Evolutionary conservation across 176 grass and related monocot species (phyloP).

Genomic region (Saccharum spontaneum): DNA sequence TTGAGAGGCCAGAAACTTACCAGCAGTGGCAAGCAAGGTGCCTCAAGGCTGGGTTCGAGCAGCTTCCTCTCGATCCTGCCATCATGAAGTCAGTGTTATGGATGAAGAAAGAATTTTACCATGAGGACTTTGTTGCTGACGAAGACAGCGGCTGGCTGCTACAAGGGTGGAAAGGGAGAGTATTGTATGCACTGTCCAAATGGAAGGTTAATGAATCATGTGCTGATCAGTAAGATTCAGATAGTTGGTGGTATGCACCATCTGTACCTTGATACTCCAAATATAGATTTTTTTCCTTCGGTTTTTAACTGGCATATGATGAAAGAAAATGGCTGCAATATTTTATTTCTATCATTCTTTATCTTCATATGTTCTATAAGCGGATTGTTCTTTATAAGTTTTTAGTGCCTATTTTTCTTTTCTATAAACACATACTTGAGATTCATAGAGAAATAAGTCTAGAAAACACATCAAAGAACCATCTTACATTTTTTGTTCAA

Average conservation of each 20-base stretch:
- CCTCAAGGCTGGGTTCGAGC: slow-evolving; percentile 27
- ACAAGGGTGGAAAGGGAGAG: slow-evolving; percentile 45
- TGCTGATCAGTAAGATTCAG: slow-evolving; percentile 5
- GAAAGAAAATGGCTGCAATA: neutral
- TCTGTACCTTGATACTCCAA: neutral
- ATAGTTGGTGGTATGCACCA: neutral
- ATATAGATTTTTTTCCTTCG: neutral
- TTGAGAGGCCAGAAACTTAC: slow-evolving; percentile 40
- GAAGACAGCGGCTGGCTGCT: slow-evolving; percentile 39
- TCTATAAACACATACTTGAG: neutral
- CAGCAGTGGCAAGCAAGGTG: slow-evolving; percentile 37
- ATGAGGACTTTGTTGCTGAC: slow-evolving; percentile 30
- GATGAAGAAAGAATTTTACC: slow-evolving; percentile 30
- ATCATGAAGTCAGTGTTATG: neutral
- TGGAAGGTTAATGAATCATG: slow-evolving; percentile 32
- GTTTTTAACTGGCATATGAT: neutral
- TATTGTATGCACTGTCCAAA: slow-evolving; percentile 33
- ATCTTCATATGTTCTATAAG: neutral
- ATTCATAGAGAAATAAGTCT: too few relatives aligned
- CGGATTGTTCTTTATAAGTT: neutral
- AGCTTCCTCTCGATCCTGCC: slow-evolving; percentile 25
- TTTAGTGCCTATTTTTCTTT: neutral
- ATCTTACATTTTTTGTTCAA: too few relatives aligned
- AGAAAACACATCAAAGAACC: too few relatives aligned
- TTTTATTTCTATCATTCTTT: neutral